Conservation (phyloP, 305 asterid species). For the Lippia alba region DNA sequence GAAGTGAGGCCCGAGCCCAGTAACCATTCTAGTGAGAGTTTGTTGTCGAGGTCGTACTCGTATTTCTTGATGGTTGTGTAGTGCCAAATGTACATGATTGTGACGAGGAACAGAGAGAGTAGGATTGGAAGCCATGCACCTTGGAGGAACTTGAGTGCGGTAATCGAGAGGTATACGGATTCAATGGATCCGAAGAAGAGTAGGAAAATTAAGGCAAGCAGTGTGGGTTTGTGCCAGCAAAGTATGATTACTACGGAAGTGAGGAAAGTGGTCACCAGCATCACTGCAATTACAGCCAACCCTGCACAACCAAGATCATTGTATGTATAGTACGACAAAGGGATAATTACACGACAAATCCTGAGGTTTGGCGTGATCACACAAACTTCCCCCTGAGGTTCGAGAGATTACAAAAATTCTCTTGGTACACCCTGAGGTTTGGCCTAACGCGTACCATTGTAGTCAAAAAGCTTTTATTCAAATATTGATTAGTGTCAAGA, state of each 20-base stretch:
- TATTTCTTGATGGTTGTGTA: constrained; percentile 82
- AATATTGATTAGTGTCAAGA: no score
- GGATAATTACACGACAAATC: no score
- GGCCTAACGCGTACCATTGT: no score
- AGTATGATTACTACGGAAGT: constrained; percentile 89
- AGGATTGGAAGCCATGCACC: constrained; percentile 99
- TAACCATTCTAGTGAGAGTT: constrained; percentile 91
- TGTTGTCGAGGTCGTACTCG: constrained; percentile 90
- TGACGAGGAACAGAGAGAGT: constrained; percentile 88
- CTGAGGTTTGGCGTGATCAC: no score
- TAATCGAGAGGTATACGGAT: constrained; percentile 80
- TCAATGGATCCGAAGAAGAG: constrained; percentile 89
- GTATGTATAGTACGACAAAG: no score
- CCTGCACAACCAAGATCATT: constrained; percentile 48
- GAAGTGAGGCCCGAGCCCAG: constrained; percentile 87
- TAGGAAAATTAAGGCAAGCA: constrained; percentile 74
- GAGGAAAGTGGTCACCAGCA: constrained; percentile 97
- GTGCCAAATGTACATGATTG: constrained; percentile 96
- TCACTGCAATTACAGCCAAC: constrained; percentile 93
- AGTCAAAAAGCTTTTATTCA: no score
- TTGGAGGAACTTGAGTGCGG: constrained; percentile 83
- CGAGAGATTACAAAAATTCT: no score
- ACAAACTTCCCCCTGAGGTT: no score
- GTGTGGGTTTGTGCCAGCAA: constrained; percentile 91
- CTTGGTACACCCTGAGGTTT: no score